A percentile compares a stretch with the other conserved stretches of the same genome.
Conservation (phyloP, 192 early-diverging fungal species). For the Podila verticillata region DNA sequence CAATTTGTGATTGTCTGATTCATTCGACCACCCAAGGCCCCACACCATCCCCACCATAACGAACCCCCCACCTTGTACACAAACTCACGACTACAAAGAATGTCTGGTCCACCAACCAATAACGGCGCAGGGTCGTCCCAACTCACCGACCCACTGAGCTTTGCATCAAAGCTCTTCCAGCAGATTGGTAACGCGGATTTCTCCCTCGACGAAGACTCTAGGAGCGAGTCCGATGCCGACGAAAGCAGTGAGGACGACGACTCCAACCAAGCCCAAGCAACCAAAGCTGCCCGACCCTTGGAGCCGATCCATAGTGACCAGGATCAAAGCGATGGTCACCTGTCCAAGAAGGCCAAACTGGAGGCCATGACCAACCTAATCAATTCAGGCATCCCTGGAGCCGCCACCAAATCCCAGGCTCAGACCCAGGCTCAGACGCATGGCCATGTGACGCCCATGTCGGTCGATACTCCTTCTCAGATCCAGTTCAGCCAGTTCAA, state of each 20-base stretch:
- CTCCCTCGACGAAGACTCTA: constrained; percentile 23
- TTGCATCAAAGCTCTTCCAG: constrained; percentile 47
- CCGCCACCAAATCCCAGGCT: neutral
- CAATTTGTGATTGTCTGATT: no score
- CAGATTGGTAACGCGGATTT: constrained; percentile 32
- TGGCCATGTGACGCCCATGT: neutral
- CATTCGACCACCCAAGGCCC: no score
- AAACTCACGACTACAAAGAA: neutral
- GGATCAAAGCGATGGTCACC: constrained; percentile 7
- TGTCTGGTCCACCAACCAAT: neutral
- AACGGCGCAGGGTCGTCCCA: constrained; percentile 17
- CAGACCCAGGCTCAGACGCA: neutral
- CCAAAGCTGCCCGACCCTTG: neutral
- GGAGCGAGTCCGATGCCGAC: constrained; percentile 5
- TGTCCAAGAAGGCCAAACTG: constrained; percentile 32
- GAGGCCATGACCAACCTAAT: constrained; percentile 35
- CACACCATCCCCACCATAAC: no score
- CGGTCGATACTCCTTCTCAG: neutral
- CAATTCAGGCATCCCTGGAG: constrained; percentile 9
- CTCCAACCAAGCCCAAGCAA: neutral
- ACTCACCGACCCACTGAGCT: constrained; percentile 34
- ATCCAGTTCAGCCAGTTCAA: constrained; percentile 25
- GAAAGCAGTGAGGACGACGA: constrained; percentile 8
- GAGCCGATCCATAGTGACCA: neutral
- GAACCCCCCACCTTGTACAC: no score